Evolutionary conservation across 495 filamentous ascomycete genomes (phyloP).

Genomic region (Monascus purpureus): DNA sequence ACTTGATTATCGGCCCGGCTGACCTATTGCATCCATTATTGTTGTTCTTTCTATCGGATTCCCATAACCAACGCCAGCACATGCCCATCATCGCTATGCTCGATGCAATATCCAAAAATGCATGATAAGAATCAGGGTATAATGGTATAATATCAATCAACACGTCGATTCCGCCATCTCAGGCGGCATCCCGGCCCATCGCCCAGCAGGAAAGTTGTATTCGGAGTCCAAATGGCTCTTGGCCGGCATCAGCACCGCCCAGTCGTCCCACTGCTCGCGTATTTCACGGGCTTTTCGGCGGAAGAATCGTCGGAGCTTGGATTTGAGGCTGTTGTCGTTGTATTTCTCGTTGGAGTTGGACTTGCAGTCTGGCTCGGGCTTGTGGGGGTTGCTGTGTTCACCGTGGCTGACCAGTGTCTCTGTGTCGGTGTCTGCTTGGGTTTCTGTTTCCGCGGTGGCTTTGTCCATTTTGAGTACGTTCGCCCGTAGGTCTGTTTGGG

Average conservation of each 20-base stretch:
- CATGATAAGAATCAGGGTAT: too few relatives aligned
- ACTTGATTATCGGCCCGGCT: too few relatives aligned
- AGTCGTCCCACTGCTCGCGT: slow-evolving; percentile 2
- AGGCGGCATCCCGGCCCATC: slow-evolving; percentile 1
- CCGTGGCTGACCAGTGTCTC: background rate
- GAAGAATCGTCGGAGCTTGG: background rate
- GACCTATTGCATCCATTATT: too few relatives aligned
- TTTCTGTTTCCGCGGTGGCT: background rate
- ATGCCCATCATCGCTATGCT: too few relatives aligned
- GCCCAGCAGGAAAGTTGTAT: slow-evolving; percentile 4
- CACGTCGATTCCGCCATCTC: background rate
- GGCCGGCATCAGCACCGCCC: slow-evolving; percentile 4
- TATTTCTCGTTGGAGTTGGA: slow-evolving; percentile 3
- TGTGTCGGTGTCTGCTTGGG: background rate
- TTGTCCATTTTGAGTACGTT: background rate
- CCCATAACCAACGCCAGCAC: too few relatives aligned
- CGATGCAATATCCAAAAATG: too few relatives aligned
- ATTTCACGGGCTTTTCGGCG: background rate
- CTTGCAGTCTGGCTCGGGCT: too few relatives aligned
- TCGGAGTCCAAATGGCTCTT: slow-evolving; percentile 4
- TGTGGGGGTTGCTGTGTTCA: background rate
- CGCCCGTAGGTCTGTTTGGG: too few relatives aligned
- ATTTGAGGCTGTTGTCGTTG: background rate
- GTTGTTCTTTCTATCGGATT: too few relatives aligned
- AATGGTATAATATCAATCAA: too few relatives aligned